phyloP scores from a whole-genome alignment of 108 stramenopile genomes.

The Conticribra weissflogii region DNA sequence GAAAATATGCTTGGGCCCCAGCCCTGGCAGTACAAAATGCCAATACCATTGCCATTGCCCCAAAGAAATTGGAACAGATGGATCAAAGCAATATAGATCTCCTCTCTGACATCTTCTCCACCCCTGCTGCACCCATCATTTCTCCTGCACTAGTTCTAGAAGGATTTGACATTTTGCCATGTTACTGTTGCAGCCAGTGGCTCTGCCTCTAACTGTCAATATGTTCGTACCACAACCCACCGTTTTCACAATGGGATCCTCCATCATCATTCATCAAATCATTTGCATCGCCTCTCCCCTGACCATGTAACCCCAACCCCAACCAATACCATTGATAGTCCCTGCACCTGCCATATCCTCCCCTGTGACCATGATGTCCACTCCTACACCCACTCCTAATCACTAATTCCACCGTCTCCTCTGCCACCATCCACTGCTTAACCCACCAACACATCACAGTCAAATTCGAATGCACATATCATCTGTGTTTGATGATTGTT shows the following conservation, averaged over 20 bases:
- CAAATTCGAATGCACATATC: conserved; percentile 87
- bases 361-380: too few relatives aligned
- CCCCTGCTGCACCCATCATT: conserved; percentile 54
- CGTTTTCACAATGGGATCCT: conserved; percentile 17
- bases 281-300: conserved; percentile 55
- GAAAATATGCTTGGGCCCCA: conserved; percentile 26
- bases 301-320: conserved; percentile 32
- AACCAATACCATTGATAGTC: conserved; percentile 32
- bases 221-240: conserved; percentile 57
- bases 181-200: conserved; percentile 33
- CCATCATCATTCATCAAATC: conserved; percentile 53
- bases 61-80: conserved; percentile 34
- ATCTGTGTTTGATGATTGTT: too few relatives aligned
- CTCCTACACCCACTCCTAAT: too few relatives aligned
- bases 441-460: conserved; percentile 75
- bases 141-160: conserved; percentile 42
- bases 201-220: conserved; percentile 54
- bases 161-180: conserved; percentile 54
- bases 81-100: conserved; percentile 84
- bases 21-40: conserved; percentile 54
- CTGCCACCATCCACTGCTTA: conserved; percentile 67
- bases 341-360: conserved; percentile 22
- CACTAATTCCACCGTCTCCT: conserved; percentile 22
- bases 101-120: conserved; percentile 88
- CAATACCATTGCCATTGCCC: conserved; percentile 21